Base-by-base conservation (phyloP, 1,284 basidiomycete species). In the Pulveroboletus sp. region DNA sequence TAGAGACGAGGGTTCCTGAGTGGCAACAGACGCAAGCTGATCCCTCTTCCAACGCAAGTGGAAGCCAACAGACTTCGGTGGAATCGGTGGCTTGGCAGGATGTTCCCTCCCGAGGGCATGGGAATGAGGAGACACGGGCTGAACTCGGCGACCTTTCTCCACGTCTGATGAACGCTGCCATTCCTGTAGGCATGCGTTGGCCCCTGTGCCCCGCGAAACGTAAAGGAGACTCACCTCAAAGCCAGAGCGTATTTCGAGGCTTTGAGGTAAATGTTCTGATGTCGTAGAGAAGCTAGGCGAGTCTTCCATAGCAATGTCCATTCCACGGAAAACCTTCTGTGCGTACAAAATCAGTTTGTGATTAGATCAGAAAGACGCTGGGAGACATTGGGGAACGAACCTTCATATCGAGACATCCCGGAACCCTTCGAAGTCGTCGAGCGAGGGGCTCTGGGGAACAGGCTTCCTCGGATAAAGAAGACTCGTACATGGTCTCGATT, bases 21-120 rank as follows among this genome's bases (percentile, higher is more conserved):
- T 17, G n/a, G 20, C 12, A 31, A 17, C 6, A 8, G 40, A 26
- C 33, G 29, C 20, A 43, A 10, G 18, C 20, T 43, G 46, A 24
- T 1, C 11, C 24, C 25, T 38, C 40, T 48, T 48, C 36, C 43
- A 26, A 9, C 26, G 36, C 31, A 50, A 42, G 42, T 11, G 29
- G 22, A 48, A 17, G 31, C 42, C 33, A 39, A 42, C 17, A 29
- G 44, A 51, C 43, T 57, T 57, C 26, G 38, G 38, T 20, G 58
- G 52, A 45, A 63, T 29, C 6, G 38, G 29, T 5, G 52, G 52
- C 35, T 61, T 51, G 42, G 28, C 15, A 1, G 43, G 43, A 26
- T 26, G 31, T 15, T 31, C 20, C 22, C 2, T 43, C 36, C 12
- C 12, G 2, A 17, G 24, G 36, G 20, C 2, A 5, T 35, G 17